Base-by-base conservation (phyloP, 176 grass and related monocot species). In the Paspalum notatum region DNA sequence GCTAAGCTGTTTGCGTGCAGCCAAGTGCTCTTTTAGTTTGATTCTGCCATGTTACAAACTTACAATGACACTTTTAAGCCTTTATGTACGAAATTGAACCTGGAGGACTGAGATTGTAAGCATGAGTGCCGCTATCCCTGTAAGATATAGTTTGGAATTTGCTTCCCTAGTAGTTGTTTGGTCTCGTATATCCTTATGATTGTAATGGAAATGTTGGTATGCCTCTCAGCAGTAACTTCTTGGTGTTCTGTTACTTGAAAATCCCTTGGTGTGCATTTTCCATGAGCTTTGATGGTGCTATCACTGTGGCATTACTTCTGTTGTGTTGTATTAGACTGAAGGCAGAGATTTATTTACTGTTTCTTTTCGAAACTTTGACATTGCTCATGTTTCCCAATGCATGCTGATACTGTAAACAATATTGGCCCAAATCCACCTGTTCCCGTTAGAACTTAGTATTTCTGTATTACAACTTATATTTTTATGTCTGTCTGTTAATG, bases 401-500 rank as follows among this genome's bases (percentile, higher is more conserved):
- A 68, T 4, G 45, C 47, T 20, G 58, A 5, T 79, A 74, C 4
- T 61, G 38, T 84, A 15, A 21, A 10, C 65, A 79, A 46, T 45
- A 32, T 71, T 50, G 39, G 20, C 45, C 50, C 52, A 17, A 71
- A 22, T 77, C 7, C 22, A 15, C 18, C 71, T 76, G 2, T 12
- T 79, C 83, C 38, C 27, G 8, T 72, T 80, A 15, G 12, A n/a
- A 60, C 21, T 61, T 87, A 18, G 32, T 32, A 32, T 32, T 32
- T 32, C 32, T 72, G 39, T 53, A 66, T 48, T 84, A 27, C 27
- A 14, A 70, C 24, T 12, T 43, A 43, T 43, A 12, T 18, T 57
- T 57, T n/a, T n/a, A n/a, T 57, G 12, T 26, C 13, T 27, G 5
- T 62, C 9, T 91, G 44, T 51, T 82, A 64, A 78, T 83, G n/a